Base-by-base conservation (phyloP, 169 alveolate species). In the Fabrea salina region DNA sequence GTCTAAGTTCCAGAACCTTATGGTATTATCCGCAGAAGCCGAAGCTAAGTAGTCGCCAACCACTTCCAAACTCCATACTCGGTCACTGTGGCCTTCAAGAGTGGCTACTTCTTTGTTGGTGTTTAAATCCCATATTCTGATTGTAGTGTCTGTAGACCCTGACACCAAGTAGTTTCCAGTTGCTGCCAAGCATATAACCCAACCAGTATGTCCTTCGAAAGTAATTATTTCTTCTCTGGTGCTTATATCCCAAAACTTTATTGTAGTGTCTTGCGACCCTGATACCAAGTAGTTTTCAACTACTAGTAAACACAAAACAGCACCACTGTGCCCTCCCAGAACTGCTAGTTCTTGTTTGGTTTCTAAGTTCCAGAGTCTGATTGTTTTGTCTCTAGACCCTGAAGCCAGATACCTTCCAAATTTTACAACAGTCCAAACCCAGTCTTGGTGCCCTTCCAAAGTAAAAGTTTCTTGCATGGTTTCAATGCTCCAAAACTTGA, bases 371-470 rank as follows among this genome's bases (percentile, higher is more conserved):
- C 67, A 54, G 7, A 54, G 67, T 19, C 27, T 54, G 7, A 54
- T 54, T 16, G 67, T 54, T 54, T 54, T 19, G 19, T 54, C 67
- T 54, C 67, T 54, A 13, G 67, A 54, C 7, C 35, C 67, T 13
- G 35, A 13, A 13, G 27, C 27, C 53, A 44, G 16, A 13, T 44
- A 44, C 16, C 16, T 44, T 44, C 16, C 53, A 44, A 11, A 8
- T 11, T 8, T 7, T 13, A 25, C 19, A 54, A 44, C 53, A 44
- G 19, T 44, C 19, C 16, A 44, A 44, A 44, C 16, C 19, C 16
- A 44, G 53, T 44, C 16, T 44, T 16, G 8, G 16, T 44, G 53
- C 19, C 53, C 53, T 44, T 44, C 53, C 16, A 44, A 44, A 44
- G 53, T 44, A 13, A 44, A 44, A 44, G 8, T 16, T 44, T 44